Base-by-base conservation (phyloP, 176 grass and related monocot species). In the Saccharum officinarum region DNA sequence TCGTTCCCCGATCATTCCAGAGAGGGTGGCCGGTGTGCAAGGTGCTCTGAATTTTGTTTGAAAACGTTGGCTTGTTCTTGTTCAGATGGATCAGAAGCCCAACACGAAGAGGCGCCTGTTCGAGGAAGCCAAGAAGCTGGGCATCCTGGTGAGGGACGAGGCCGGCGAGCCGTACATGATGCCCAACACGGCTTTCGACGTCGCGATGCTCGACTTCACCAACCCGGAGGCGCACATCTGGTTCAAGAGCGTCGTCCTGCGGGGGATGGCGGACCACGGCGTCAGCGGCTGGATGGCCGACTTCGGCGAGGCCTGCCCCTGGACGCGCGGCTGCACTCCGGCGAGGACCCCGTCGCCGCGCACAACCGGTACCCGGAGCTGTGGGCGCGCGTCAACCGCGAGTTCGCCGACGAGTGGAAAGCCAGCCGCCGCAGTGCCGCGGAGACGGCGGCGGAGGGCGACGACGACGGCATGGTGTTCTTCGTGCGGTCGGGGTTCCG, bases 211-310 rank as follows among this genome's bases (percentile, higher is more conserved):
- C 52, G 95, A 98, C 80, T 92, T 98, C 63, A 98, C 95, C 20
- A 94, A 98, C 80, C 95, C 95, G 45, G 76, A 3, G 14, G 86
- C 92, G 14, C 80, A 8, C 64, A 76, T 54, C 88, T 95, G 95
- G 95, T 98, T 98, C 90, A 98, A 95, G 88, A 76, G 77, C 47
- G 65, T 95, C 47, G 73, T 98, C 66, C 71, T 98, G n/a, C 75
- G 44, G 20, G 91, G 82, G 36, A 95, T 98, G 92, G 92, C 59
- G 45, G 87, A 88, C 69, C 71, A 73, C 67, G 95, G 95, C 55
- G 88, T 91, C 45, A 84, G 81, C 88, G 95, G 92, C 64, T 98
- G 95, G 95, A 95, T 98, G 95, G 95, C 95, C 20, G 95, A 98
- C 84, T 98, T 98, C 87, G 95, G 95, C 10, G 95, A 98, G 84